These are phyloP conservation scores for Salix arbutifolia DNA, from an alignment of 345 rosid species.

Conservation along the genomic window DNA sequence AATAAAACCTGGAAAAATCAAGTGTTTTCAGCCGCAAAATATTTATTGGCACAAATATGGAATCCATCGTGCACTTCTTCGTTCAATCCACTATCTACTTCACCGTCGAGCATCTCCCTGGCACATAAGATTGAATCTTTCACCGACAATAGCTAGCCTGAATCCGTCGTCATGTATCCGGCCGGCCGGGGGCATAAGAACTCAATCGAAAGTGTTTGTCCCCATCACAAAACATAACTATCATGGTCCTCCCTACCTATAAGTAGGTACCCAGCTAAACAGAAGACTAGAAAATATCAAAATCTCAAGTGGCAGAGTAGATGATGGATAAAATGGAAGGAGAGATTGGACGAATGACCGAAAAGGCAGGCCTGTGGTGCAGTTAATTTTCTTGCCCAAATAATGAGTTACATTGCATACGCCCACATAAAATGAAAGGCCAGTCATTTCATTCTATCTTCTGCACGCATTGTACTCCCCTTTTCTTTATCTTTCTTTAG, in stretches of 20 bases:
- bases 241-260: background rate
- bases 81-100: too few relatives aligned
- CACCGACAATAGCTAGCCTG: too few relatives aligned
- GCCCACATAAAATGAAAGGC: background rate
- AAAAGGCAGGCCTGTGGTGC: background rate
- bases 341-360: background rate
- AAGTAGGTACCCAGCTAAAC: too few relatives aligned
- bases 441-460: slow-evolving; percentile 2
- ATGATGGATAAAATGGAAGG: background rate
- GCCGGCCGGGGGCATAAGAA: too few relatives aligned
- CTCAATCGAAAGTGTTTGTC: background rate
- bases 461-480: background rate
- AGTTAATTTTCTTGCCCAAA: background rate
- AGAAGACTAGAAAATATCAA: background rate
- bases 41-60: too few relatives aligned
- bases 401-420: slow-evolving; percentile 17
- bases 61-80: too few relatives aligned
- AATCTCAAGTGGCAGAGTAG: background rate
- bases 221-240: background rate
- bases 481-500: background rate
- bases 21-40: too few relatives aligned
- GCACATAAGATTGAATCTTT: too few relatives aligned
- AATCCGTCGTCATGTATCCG: too few relatives aligned
- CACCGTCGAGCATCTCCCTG: too few relatives aligned
- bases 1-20: too few relatives aligned